Conservation (phyloP, 805 yeast genomes). For the Myxozyma monticola region DNA sequence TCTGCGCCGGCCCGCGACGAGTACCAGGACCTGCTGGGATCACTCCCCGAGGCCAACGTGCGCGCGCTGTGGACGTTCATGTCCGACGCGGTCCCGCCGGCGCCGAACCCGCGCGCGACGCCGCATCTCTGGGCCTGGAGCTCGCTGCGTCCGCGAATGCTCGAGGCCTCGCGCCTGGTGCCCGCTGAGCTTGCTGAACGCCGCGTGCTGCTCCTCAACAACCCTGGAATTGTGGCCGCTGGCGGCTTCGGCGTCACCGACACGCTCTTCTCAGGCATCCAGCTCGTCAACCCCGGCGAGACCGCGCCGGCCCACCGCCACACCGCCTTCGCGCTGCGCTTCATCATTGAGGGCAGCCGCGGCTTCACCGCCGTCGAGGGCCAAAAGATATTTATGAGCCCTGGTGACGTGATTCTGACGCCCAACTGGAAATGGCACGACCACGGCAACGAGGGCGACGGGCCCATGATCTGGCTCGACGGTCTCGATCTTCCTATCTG, state of each 20-base stretch:
- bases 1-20: background rate
- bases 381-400: background rate
- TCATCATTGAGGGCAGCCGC: background rate
- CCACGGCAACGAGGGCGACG: slow-evolving; percentile 1
- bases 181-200: slow-evolving; percentile 2
- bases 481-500: slow-evolving; percentile 1
- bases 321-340: slow-evolving; percentile 1
- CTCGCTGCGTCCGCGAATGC: slow-evolving; percentile 2
- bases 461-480: background rate
- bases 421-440: slow-evolving; percentile 4
- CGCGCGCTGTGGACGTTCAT: slow-evolving; percentile 5
- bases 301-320: slow-evolving; percentile 1
- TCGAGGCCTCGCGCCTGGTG: background rate
- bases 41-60: background rate
- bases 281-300: slow-evolving; percentile 2
- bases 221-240: slow-evolving; percentile 1
- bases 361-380: slow-evolving; percentile 2
- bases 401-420: slow-evolving; percentile 1
- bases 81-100: slow-evolving; percentile 1
- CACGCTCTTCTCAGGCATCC: slow-evolving; percentile 1
- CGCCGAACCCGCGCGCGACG: background rate
- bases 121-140: background rate
- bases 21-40: background rate
- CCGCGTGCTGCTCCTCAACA: background rate
- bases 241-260: slow-evolving; percentile 1